phyloP scores from a whole-genome alignment of 352 stramenopile genomes.

The Poterioochromonas sp. region DNA sequence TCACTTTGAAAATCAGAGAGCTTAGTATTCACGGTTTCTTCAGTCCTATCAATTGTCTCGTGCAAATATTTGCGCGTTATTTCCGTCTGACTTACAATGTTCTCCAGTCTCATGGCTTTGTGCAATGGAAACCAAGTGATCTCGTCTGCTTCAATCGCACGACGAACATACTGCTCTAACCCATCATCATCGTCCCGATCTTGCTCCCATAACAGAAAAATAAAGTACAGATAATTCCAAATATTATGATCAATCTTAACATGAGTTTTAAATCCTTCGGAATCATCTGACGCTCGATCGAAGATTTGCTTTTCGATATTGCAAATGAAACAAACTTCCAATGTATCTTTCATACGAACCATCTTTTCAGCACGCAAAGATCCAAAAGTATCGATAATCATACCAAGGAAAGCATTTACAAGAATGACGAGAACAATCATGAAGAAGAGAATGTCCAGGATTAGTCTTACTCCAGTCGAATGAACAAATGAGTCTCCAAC shows the following conservation, averaged over 20 bases:
- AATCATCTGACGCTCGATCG: slow-evolving; percentile 42
- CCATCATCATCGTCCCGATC: slow-evolving; percentile 48
- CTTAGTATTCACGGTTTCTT: not conserved
- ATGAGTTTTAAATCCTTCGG: slow-evolving; percentile 48
- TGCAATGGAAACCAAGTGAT: slow-evolving; percentile 48
- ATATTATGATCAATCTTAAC: slow-evolving; percentile 49
- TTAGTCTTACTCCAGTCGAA: slow-evolving; percentile 8
- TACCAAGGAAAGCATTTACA: slow-evolving; percentile 51
- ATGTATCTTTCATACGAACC: slow-evolving; percentile 40
- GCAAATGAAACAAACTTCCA: slow-evolving; percentile 46
- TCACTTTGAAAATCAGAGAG: slow-evolving; percentile 8
- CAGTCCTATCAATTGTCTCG: not conserved
- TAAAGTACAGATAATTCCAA: slow-evolving; percentile 53
- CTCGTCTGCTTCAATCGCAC: slow-evolving; percentile 45
- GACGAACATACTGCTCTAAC: slow-evolving; percentile 46
- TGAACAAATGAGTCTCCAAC: slow-evolving; percentile 41
- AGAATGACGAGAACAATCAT: slow-evolving; percentile 49
- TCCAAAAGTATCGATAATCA: slow-evolving; percentile 52
- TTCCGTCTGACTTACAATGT: slow-evolving; percentile 1
- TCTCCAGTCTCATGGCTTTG: slow-evolving; percentile 36
- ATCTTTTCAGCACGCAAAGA: slow-evolving; percentile 44
- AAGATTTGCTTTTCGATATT: slow-evolving; percentile 44
- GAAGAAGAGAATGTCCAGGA: slow-evolving; percentile 48
- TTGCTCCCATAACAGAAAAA: slow-evolving; percentile 50
- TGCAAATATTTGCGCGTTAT: not conserved